Evolutionary conservation across 495 filamentous ascomycete species (phyloP), one percentile per base, ranked within the genome.

Genomic region (Trypethelium eluteriae): DNA sequence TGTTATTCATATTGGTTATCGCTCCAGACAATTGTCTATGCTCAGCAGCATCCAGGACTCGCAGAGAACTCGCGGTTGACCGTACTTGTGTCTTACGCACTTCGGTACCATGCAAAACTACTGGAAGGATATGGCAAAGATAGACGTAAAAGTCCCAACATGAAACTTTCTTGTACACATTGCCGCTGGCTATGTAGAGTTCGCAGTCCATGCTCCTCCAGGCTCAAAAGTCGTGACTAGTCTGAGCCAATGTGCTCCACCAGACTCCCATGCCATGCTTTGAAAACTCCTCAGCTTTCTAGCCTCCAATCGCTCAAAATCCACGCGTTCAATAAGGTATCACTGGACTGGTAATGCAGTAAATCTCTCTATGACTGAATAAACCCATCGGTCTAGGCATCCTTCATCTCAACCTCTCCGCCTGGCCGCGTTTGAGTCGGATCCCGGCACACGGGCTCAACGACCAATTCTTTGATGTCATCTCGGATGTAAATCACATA

Each of bases 401-500:
- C 49, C 53, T 59, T 18, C 53, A 59, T 59, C 32, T 59, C 53
- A 7, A 59, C 32, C 11, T 59, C 53, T 36, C 3, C 11, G 32
- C 18, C 1, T n/a, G 0, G 11, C 49, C 16, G 38, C 49, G 67
- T 35, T 46, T 39, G 16, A 49, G 65, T 64, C n/a, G 71, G 72
- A 9, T 82, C 74, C 39, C 86, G 80, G 68, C 79, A 81, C 38
- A 88, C 79, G 2, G 85, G 80, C 64, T 88, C 81, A 41, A 90
- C 88, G 1, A 91, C 71, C 10, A 83, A 72, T 32, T 84, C 78
- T 67, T 87, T 86, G 66, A 83, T 76, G 6, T 81, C 74, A 34
- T 88, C 87, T 46, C 83, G 81, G 18, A 96, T 87, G 71, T 95
- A 96, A 16, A 92, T 90, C 25, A 96, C 83, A 74, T 93, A 95